Evolutionary conservation across 352 stramenopile genomes (phyloP), one percentile per base, ranked within the genome.

Genomic region (Peronospora destructor): DNA sequence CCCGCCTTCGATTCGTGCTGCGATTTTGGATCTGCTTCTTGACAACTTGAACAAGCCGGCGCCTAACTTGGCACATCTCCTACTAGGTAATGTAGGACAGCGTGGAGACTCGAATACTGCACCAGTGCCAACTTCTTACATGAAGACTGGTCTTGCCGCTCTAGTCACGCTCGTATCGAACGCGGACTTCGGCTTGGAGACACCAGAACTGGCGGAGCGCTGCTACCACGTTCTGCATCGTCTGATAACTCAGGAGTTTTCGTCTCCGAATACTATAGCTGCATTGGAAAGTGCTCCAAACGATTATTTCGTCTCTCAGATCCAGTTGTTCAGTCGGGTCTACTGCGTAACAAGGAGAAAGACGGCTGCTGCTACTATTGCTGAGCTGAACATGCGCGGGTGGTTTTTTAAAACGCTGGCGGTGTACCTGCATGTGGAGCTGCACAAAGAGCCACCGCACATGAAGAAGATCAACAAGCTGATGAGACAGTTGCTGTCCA

Each of bases 401-500:
- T 93, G 82, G 82, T 87, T 91, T 36, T 85, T 89, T 49, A 88
- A 93, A 53, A 74, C 68, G 3, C 58, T 91, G 1, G 72, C 82
- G 4, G 73, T 93, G 43, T 87, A 88, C 30, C 58, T 93, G n/a
- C 79, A 93, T 55, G 51, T 84, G 17, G 59, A 64, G 0, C 45
- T 91, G 35, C 72, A 85, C 45, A 79, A 84, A 25, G 76, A 85
- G n/a, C 73, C 72, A 3, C 75, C 78, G 4, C 69, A 67, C 23
- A 85, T 84, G 64, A 87, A 86, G 54, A 68, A 58, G 19, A 66
- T 84, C n/a, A 87, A 85, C 48, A 56, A 63, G 12, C 44, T 89
- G 5, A 85, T 87, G 70, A 61, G 61, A 16, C 43, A 76, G 28
- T 36, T 89, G 45, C 48, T 87, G 21, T 69, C 75, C 0, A 47